Evolutionary conservation across 1,284 basidiomycete genomes (phyloP).

Genomic region (Ustilago crameri): DNA sequence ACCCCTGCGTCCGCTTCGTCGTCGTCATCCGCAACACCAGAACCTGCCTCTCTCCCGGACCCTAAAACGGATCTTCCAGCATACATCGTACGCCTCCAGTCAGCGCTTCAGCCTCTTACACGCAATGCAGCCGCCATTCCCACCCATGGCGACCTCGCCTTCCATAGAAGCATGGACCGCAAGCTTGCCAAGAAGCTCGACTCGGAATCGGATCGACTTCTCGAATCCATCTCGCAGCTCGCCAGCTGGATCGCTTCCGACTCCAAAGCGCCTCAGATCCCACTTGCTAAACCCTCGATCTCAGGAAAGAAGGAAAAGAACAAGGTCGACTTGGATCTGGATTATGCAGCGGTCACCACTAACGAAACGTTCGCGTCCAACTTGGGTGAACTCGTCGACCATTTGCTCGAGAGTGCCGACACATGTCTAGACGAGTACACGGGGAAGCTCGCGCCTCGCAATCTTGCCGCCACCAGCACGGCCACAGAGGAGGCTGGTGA

Average conservation of each 20-base stretch:
- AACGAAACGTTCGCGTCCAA: constrained; percentile 81
- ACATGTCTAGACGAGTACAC: constrained; percentile 81
- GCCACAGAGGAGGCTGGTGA: constrained; percentile 1
- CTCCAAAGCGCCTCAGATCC: constrained; percentile 32
- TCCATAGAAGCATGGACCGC: constrained; percentile 84
- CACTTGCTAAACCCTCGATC: constrained; percentile 11
- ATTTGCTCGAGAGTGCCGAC: constrained; percentile 85
- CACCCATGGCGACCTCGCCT: constrained; percentile 75
- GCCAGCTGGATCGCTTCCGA: constrained; percentile 44
- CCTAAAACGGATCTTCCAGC: constrained; percentile 28
- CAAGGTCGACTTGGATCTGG: constrained; percentile 18
- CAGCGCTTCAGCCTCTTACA: constrained; percentile 53
- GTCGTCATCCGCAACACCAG: constrained; percentile 18
- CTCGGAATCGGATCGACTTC: constrained; percentile 74
- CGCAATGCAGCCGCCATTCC: constrained; percentile 66
- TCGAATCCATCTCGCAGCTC: constrained; percentile 43
- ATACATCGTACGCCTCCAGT: constrained; percentile 53
- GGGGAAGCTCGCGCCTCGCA: constrained; percentile 76
- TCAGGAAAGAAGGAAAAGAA: constrained; percentile 12
- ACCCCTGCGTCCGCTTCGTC: constrained; percentile 10
- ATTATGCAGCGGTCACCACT: constrained; percentile 52
- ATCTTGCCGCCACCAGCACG: constrained; percentile 7
- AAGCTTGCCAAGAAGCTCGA: constrained; percentile 78
- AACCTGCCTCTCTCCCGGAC: constrained; percentile 22
- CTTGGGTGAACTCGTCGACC: constrained; percentile 85